phyloP scores from a whole-genome alignment of 2,329 filamentous ascomycete species.

The Capronia epimyces region DNA sequence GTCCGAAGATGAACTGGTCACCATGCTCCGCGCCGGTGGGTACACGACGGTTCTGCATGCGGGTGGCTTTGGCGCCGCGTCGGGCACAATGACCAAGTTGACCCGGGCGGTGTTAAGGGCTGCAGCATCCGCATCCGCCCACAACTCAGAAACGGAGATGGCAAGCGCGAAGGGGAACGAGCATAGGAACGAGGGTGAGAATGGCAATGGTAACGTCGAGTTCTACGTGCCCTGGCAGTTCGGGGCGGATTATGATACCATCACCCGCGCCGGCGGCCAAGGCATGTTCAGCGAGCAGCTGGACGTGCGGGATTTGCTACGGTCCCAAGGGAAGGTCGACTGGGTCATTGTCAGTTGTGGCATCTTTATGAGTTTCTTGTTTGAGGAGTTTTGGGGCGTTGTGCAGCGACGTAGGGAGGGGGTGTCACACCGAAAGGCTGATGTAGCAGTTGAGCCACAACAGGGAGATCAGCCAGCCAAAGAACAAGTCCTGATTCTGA shows the following conservation, averaged over 20 bases:
- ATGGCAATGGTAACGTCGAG: conserved; percentile 40
- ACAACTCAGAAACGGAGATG: no score
- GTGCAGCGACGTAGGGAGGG: conserved; percentile 41
- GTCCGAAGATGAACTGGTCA: conserved; percentile 36
- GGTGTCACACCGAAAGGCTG: no score
- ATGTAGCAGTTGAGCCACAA: no score
- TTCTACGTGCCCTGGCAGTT: conserved; percentile 69
- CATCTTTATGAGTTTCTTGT: conserved; percentile 66
- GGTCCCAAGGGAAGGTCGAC: conserved; percentile 43
- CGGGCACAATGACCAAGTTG: conserved; percentile 55
- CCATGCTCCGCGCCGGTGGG: conserved; percentile 35
- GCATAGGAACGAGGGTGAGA: no score
- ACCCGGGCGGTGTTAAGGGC: conserved; percentile 47
- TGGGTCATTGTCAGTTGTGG: conserved; percentile 67
- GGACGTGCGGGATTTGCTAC: conserved; percentile 50
- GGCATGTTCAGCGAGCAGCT: conserved; percentile 63
- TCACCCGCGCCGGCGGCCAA: conserved; percentile 55
- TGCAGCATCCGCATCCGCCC: no score
- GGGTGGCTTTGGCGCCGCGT: conserved; percentile 54
- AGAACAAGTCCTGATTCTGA: no score
- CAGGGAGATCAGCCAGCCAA: no score
- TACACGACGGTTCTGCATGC: conserved; percentile 51
- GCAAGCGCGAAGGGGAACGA: no score
- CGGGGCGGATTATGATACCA: conserved; percentile 64
- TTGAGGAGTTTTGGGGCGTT: conserved; percentile 58